phyloP scores from a whole-genome alignment of 2,329 filamentous ascomycete species.

The Diaporthe humulicola region DNA sequence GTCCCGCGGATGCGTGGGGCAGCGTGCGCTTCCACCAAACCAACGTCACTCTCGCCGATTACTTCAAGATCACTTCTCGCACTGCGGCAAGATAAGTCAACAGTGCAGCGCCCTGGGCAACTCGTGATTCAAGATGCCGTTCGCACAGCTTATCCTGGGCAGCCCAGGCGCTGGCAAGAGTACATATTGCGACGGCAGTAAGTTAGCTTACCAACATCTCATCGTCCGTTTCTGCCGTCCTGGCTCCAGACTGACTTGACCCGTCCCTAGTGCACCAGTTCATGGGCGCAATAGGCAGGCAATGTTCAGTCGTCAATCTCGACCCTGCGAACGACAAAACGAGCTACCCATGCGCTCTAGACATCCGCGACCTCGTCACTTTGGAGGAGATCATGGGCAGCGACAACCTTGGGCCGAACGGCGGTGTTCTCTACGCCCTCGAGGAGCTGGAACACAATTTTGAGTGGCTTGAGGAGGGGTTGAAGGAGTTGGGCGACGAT shows the following conservation, averaged over 20 bases:
- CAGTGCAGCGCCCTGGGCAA: neutral
- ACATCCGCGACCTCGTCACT: conserved; percentile 89
- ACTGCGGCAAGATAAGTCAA: conserved; percentile 9
- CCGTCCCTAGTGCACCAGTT: conserved; percentile 86
- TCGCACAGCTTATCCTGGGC: conserved; percentile 87
- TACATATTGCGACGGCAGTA: conserved; percentile 96
- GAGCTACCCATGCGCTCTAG: conserved; percentile 88
- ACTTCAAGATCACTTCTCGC: neutral
- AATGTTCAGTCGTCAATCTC: conserved; percentile 95
- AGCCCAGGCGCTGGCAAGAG: conserved; percentile 96
- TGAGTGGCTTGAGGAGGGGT: conserved; percentile 87
- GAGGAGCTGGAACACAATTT: conserved; percentile 96
- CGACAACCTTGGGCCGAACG: conserved; percentile 91
- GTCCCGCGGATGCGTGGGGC: conserved; percentile 29
- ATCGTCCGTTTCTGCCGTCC: conserved; percentile 28
- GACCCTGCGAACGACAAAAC: conserved; percentile 97
- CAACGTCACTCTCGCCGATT: conserved; percentile 22
- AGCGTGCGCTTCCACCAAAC: conserved; percentile 13
- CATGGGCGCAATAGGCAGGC: conserved; percentile 92
- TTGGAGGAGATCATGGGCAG: conserved; percentile 96
- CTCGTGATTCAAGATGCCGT: conserved; percentile 62
- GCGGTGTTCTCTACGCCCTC: conserved; percentile 90
- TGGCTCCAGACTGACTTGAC: conserved; percentile 20
- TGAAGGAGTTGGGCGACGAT: conserved; percentile 87
- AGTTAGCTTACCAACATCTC: conserved; percentile 45